Evolutionary conservation across 768 basidiomycete species (phyloP), one percentile per base, ranked within the genome.

Genomic region (Hortiboletus flavorubellus): DNA sequence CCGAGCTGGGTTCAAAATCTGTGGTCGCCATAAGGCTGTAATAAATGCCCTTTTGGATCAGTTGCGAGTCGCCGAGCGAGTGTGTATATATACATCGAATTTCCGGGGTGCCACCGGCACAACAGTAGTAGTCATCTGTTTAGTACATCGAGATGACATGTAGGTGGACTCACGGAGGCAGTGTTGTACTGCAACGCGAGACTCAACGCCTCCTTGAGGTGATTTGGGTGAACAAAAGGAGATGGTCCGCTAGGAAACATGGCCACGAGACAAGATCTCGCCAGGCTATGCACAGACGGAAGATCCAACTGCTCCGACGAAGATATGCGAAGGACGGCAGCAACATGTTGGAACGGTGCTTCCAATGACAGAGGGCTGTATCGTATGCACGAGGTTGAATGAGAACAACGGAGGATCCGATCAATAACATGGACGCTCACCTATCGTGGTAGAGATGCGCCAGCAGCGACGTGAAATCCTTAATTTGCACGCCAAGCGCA

Each of bases 391-490:
- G 49, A 47, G 26, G 42, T 47, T 51, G 12, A 21, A 35, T 29
- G 43, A 37, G 26, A 43, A 42, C 18, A 29, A 12, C 9, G 8
- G 14, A 51, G 2, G 6, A 35, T 35, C 30, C 9, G 2, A 11
- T 33, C 33, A 16, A 48, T 29, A 53, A 30, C n/a, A 40, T 34
- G 35, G 53, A 30, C 38, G 80, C 84, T 76, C 69, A 89, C 88
- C 68, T 68, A 63, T 88, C 82, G 63, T 87, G 82, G 64, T 89
- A 89, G 31, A 89, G 63, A 69, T 87, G 80, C 54, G 77, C 76
- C n/a, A 89, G 70, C 46, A 90, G 66, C 1, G 72, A 75, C 46
- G 80, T 78, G 7, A 87, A 75, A 64, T 89, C 86, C 41, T 67
- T 63, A 16, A 73, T 68, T 38, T 62, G 65, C 46, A 81, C 73